Evolutionary conservation across 805 yeast species (phyloP).

Genomic region (Kluyveromyces aestuarii): DNA sequence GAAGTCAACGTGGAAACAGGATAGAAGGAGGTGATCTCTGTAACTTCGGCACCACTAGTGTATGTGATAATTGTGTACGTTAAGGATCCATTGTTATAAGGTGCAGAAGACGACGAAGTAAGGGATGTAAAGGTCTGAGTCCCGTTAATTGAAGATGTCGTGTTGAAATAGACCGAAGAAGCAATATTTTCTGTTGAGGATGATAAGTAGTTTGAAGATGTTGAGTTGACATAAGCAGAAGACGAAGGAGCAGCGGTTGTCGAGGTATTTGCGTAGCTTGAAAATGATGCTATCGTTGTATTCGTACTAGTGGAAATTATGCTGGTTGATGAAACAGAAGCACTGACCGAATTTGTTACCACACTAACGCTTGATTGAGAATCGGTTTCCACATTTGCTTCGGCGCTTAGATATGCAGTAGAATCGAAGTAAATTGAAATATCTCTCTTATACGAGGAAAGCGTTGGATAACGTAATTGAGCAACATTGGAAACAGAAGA

Average conservation of each 20-base stretch:
- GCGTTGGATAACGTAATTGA: slow-evolving; percentile 8
- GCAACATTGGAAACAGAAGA: slow-evolving; percentile 11
- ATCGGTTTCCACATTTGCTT: slow-evolving; percentile 5
- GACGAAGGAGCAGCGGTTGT: not conserved
- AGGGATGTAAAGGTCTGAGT: no score
- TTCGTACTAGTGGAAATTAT: not conserved
- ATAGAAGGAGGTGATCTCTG: slow-evolving; percentile 11
- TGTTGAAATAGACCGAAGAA: not conserved
- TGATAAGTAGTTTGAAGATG: no score
- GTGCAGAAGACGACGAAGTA: not conserved
- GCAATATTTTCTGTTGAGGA: not conserved
- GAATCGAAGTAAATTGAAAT: slow-evolving; percentile 8
- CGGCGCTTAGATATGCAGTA: slow-evolving; percentile 4
- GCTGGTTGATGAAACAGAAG: not conserved
- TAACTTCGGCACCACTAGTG: slow-evolving; percentile 10
- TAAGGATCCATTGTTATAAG: not conserved
- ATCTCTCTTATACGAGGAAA: slow-evolving; percentile 8
- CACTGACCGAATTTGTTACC: not conserved
- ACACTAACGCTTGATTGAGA: slow-evolving; percentile 3
- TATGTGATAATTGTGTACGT: slow-evolving; percentile 12
- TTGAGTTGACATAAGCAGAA: not conserved
- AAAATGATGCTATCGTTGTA: not conserved
- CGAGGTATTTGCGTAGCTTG: not conserved
- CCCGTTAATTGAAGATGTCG: no score
- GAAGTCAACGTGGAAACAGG: slow-evolving; percentile 9